Evolutionary conservation across 2,329 filamentous ascomycete species (phyloP).

Genomic region (Orbilia quercus): DNA sequence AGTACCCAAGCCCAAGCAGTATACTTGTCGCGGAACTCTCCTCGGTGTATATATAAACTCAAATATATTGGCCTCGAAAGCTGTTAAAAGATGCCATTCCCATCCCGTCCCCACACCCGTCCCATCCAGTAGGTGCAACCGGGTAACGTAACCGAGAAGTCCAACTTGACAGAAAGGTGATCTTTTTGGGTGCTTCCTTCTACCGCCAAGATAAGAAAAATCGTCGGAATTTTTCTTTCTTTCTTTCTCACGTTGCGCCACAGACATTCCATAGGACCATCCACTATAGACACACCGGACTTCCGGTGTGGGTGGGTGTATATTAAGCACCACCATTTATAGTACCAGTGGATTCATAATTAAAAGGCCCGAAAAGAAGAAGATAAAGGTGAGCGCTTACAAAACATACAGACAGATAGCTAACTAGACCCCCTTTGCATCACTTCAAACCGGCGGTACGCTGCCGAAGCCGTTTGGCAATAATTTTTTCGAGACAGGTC

Average conservation of each 20-base stretch:
- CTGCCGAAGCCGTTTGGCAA: not conserved
- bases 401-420: too few species aligned
- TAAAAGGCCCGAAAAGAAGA: not conserved
- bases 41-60: constrained; percentile 9
- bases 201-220: not conserved
- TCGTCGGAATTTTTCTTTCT: not conserved
- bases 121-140: constrained; percentile 10
- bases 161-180: too few species aligned
- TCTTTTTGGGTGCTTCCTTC: too few species aligned
- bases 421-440: constrained; percentile 16
- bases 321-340: too few species aligned
- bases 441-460: not conserved
- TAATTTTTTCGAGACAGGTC: not conserved
- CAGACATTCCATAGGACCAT: constrained; percentile 2
- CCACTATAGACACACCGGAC: constrained; percentile 4
- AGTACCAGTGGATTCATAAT: too few species aligned
- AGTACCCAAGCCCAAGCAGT: not conserved
- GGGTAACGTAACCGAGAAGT: not conserved
- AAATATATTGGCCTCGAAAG: constrained; percentile 2
- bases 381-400: constrained; percentile 9
- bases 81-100: constrained; percentile 6
- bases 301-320: not conserved
- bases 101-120: too few species aligned
- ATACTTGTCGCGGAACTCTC: not conserved
- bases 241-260: constrained; percentile 26